These are phyloP conservation scores for Aureobasidium sp. DNA, from an alignment of 2,329 filamentous ascomycete genomes.

Conservation along the genomic window DNA sequence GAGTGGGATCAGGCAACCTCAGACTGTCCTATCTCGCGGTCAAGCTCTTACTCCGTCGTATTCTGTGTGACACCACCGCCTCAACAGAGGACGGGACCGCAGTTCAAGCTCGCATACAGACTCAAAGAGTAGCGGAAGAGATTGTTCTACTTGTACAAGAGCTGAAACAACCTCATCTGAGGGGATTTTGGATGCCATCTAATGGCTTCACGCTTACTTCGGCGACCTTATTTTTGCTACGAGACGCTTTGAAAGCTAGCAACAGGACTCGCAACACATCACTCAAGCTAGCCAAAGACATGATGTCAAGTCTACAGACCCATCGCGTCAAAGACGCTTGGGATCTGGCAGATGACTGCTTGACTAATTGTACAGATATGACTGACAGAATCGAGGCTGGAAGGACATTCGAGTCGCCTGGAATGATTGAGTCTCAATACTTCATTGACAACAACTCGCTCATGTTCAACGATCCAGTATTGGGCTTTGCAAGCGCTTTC, in stretches of 20 bases:
- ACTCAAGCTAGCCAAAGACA: background rate
- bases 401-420: background rate
- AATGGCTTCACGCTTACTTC: background rate
- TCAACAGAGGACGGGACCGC: background rate
- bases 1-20: slow-evolving; percentile 30
- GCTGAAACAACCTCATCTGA: background rate
- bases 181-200: background rate
- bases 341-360: slow-evolving; percentile 2
- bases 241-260: background rate
- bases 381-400: background rate
- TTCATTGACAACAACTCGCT: background rate
- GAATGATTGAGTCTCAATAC: background rate
- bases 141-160: background rate
- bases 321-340: background rate
- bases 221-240: background rate
- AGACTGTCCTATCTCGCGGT: slow-evolving; percentile 37
- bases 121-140: slow-evolving; percentile 3
- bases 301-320: background rate
- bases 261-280: background rate
- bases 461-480: background rate
- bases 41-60: slow-evolving; percentile 28
- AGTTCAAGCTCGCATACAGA: background rate
- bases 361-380: background rate
- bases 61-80: background rate
- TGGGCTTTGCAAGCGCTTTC: background rate